Evolutionary conservation across 805 yeast genomes (phyloP).

Genomic region (Yamadazyma sp.): DNA sequence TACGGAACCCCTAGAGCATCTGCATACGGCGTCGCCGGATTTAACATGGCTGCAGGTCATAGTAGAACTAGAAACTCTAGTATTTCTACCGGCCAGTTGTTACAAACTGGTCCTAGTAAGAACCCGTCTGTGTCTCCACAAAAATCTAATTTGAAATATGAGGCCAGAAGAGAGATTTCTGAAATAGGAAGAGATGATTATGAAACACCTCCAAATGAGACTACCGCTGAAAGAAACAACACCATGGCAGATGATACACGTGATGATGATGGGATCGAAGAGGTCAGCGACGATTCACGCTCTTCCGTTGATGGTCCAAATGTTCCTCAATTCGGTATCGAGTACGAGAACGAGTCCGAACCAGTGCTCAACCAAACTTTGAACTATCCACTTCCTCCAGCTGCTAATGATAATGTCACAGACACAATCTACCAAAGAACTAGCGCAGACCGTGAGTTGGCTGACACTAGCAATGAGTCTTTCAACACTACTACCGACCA

Average conservation of each 20-base stretch:
- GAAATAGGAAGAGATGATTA: constrained; percentile 19
- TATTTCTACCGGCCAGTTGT: constrained; percentile 10
- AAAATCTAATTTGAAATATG: constrained; percentile 25
- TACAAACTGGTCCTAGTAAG: constrained; percentile 6
- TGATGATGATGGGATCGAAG: constrained; percentile 11
- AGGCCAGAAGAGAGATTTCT: constrained; percentile 14
- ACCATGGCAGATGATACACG: constrained; percentile 7
- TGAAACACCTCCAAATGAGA: constrained; percentile 27
- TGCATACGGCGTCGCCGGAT: constrained; percentile 12
- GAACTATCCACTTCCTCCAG: constrained; percentile 5
- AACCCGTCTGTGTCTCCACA: constrained; percentile 23
- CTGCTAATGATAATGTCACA: neutral
- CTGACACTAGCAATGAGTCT: constrained; percentile 5
- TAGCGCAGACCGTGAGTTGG: neutral
- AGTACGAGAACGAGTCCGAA: constrained; percentile 34
- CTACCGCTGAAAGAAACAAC: constrained; percentile 16
- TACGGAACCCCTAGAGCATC: constrained; percentile 23
- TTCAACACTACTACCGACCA: constrained; percentile 15
- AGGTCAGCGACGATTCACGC: constrained; percentile 9
- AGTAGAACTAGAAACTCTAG: constrained; percentile 14
- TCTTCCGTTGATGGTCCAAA: constrained; percentile 5
- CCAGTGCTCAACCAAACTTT: constrained; percentile 10
- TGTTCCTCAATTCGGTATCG: constrained; percentile 16
- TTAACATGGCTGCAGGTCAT: neutral
- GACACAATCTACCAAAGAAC: neutral